A percentile compares a stretch with the other conserved stretches of the same genome.
Conservation (phyloP, 495 filamentous ascomycete genomes). For the Penicillium bialowiezense region DNA sequence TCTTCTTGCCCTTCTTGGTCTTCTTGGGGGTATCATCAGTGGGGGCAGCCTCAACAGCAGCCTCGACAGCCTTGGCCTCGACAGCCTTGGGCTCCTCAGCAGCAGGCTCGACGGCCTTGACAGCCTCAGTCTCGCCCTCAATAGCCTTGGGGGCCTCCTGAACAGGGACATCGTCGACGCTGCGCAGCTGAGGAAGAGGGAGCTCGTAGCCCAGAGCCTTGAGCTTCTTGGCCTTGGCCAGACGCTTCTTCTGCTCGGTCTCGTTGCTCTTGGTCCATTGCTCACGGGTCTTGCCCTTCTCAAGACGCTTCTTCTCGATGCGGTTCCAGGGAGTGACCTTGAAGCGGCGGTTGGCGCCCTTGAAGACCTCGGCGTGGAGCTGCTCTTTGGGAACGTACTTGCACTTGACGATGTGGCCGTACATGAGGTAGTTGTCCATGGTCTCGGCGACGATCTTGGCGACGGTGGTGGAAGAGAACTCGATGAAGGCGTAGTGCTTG, state of each 20-base stretch:
- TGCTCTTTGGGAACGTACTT: slow-evolving; percentile 72
- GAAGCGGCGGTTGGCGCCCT: slow-evolving; percentile 83
- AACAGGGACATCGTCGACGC: slow-evolving; percentile 55
- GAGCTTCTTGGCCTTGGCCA: slow-evolving; percentile 65
- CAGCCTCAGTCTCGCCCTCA: slow-evolving; percentile 16
- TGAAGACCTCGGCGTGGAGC: slow-evolving; percentile 76
- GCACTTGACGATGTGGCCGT: slow-evolving; percentile 86
- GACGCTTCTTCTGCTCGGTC: slow-evolving; percentile 66
- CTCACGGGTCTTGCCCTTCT: slow-evolving; percentile 65
- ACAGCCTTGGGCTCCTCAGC: slow-evolving; percentile 31
- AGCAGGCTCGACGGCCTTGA: slow-evolving; percentile 17
- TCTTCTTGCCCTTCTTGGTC: slow-evolving; percentile 37
- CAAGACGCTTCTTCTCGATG: slow-evolving; percentile 70
- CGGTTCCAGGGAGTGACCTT: slow-evolving; percentile 83
- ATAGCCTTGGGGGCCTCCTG: slow-evolving; percentile 32
- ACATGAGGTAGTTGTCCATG: slow-evolving; percentile 97
- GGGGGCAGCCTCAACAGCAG: slow-evolving; percentile 18
- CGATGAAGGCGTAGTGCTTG: slow-evolving; percentile 91
- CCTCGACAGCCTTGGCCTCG: slow-evolving; percentile 21
- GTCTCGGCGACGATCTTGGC: slow-evolving; percentile 87
- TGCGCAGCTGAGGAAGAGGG: slow-evolving; percentile 69
- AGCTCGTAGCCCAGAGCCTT: slow-evolving; percentile 84
- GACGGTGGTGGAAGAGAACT: slow-evolving; percentile 75
- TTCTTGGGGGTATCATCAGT: slow-evolving; percentile 39
- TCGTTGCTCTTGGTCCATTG: slow-evolving; percentile 71